phyloP scores from a whole-genome alignment of 225 moss, liverwort and hornwort species.

The Asterella californica region DNA sequence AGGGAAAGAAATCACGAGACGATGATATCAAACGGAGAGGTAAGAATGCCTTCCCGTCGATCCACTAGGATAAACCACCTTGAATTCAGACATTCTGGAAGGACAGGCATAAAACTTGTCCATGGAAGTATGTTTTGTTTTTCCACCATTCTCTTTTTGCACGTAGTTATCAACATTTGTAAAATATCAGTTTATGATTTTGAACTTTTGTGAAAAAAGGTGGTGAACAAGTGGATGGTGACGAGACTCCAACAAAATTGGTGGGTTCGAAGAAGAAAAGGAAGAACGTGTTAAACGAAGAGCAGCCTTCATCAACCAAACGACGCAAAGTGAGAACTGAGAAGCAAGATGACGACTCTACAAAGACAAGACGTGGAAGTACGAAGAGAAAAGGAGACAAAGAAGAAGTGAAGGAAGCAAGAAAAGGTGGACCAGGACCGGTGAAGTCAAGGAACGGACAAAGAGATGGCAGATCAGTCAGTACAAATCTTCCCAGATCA shows the following conservation, averaged over 20 bases:
- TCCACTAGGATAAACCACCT: neutral
- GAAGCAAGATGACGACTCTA: neutral
- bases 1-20: constrained; percentile 9
- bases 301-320: neutral
- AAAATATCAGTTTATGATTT: neutral
- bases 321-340: constrained; percentile 1
- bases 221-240: neutral
- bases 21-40: constrained; percentile 2
- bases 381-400: neutral
- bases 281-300: neutral
- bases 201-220: neutral
- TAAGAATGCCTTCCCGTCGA: neutral
- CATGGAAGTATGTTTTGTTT: neutral
- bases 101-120: neutral
- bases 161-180: neutral
- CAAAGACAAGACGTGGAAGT: neutral
- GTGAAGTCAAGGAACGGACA: neutral
- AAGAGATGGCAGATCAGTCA: neutral
- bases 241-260: neutral
- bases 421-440: neutral
- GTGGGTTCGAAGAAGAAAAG: neutral
- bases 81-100: neutral
- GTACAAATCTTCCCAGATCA: neutral
- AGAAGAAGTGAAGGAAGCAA: neutral
- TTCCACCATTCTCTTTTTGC: no score